Base-by-base conservation (phyloP, 345 rosid species). In the Arabidopsis suecica region DNA sequence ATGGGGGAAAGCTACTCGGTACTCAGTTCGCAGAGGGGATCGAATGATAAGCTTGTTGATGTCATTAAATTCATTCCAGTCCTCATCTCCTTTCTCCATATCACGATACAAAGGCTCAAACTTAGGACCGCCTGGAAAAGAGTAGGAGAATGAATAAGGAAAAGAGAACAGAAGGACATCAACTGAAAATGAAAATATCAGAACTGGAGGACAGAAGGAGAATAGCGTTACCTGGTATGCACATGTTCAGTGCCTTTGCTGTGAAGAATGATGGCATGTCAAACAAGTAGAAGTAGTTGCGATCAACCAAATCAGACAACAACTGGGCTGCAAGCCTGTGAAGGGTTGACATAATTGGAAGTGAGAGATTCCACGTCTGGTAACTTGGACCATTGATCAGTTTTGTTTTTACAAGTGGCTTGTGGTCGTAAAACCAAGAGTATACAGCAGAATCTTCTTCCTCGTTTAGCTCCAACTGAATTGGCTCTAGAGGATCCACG, bases 31-130 rank as follows among this genome's bases (percentile, higher is more conserved):
- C 65, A 96, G 85, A 73, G 99, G 99, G 47, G 99, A 96, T 38
- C 99, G 89, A 65, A 96, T 96, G 56, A 96, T 93, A 56, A 96
- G 98, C 82, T 96, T 96, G 83, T 96, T 96, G 41, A 96, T 96
- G 80, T 96, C 99, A 83, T 96, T 96, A 74, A 96, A 96, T 82
- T 96, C 99, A 61, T 96, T 96, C 99, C 99, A 96, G 73, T 96
- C 99, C 59, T 96, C 99, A 65, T 96, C 99, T 32, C 99, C 99
- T 82, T 96, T 96, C 83, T 96, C 99, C 99, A 96, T 93, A 78
- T 96, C 99, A 61, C 98, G 98, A 41, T 91, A 93, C 79, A 96
- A 65, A 20, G 99, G 99, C 74, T 96, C 99, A 85, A 96, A 96
- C 84, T 96, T 96, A 4, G 98, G 99, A 5, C 99, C 99, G 69